Evolutionary conservation across 345 rosid genomes (phyloP), one percentile per base, ranked within the genome.

Genomic region (Camelina sativa): DNA sequence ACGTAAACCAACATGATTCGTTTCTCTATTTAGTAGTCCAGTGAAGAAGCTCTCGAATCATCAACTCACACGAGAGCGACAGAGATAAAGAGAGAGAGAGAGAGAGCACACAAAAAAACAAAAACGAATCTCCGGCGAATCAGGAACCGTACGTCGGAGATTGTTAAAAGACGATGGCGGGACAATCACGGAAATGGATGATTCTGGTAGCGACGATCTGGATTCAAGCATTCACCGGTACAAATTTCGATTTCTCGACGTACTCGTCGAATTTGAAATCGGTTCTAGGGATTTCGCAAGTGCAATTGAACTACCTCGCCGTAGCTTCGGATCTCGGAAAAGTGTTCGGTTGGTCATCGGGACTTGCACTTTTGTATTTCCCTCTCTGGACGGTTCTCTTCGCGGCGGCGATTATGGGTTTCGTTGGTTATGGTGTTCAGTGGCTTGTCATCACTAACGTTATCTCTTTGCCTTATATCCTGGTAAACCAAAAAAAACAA

Each of bases 191-290:
- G 30, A 94, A 91, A 74, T 94, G 98, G 98, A 91, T 91, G 97
- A 88, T 94, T 43, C 82, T 94, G 8, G 92, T 94, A n/a, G 97
- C 91, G 0, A 90, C 97, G 12, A 82, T 90, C 41, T 94, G 98
- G 98, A 87, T 94, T 86, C 98, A 94, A 79, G 97, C 96, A 0
- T 94, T 94, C 62, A 94, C 97, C 0, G 98, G 98, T 4, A 94
- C 98, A 3, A 94, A 94, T 71, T 94, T 94, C 82, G 98, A 94
- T 82, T 91, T 94, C 86, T 88, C 97, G 15, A 91, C 93, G 4
- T 94, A 94, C 43, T 94, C 98, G 6, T 86, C 97, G 72, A 53
- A 82, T 57, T 70, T 94, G 78, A 94, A 94, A 76, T 76, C 94
- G 16, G 86, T 84, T 43, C 73, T 91, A 11, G 96, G 93, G 68